Evolutionary conservation across 805 yeast species (phyloP).

Genomic region (Kodamaea kaohsiungensis): DNA sequence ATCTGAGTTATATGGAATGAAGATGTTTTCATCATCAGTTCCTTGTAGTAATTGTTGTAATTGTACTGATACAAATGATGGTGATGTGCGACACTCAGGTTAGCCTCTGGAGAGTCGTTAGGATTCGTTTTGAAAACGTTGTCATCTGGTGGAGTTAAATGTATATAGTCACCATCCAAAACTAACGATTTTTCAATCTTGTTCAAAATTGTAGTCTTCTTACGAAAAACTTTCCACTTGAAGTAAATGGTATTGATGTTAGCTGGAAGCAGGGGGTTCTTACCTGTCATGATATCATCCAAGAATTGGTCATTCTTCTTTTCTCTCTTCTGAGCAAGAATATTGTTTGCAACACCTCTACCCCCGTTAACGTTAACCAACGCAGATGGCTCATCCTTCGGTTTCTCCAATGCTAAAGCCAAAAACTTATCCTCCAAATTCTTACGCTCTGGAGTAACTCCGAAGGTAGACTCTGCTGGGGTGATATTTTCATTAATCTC

Average conservation of each 20-base stretch:
- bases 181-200: slow-evolving; percentile 82
- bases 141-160: slow-evolving; percentile 83
- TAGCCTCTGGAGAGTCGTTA: slow-evolving; percentile 28
- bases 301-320: slow-evolving; percentile 20
- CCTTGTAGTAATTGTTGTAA: slow-evolving; percentile 48
- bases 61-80: slow-evolving; percentile 41
- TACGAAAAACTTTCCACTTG: slow-evolving; percentile 85
- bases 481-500: slow-evolving; percentile 8
- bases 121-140: slow-evolving; percentile 43
- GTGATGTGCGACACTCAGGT: slow-evolving; percentile 26
- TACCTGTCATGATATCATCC: slow-evolving; percentile 31
- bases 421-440: slow-evolving; percentile 4
- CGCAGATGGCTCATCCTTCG: not conserved
- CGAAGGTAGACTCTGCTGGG: slow-evolving; percentile 8
- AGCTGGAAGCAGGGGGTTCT: slow-evolving; percentile 31
- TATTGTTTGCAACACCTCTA: not conserved
- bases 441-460: slow-evolving; percentile 7
- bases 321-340: not conserved
- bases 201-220: slow-evolving; percentile 79
- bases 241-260: slow-evolving; percentile 61
- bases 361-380: not conserved
- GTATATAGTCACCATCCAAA: slow-evolving; percentile 92
- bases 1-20: slow-evolving; percentile 85
- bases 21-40: slow-evolving; percentile 77
- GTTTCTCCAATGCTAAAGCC: not conserved